These are phyloP conservation scores for Petunia axillaris DNA, from an alignment of 257 asterid species.

Conservation along the genomic window DNA sequence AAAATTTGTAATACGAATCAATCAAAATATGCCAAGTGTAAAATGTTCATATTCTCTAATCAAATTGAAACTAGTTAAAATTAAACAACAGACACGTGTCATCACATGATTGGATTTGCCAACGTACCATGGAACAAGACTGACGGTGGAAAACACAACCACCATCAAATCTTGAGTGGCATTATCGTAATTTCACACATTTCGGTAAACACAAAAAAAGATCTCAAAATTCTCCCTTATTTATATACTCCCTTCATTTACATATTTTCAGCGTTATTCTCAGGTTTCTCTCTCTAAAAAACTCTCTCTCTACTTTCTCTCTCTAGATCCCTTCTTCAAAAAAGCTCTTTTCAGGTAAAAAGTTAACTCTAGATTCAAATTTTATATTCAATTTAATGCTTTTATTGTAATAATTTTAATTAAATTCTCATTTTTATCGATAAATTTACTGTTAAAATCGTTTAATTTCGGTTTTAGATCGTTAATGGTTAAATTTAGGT, in stretches of 20 bases:
- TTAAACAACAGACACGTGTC: conserved; percentile 26
- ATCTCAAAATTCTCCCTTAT: conserved; percentile 17
- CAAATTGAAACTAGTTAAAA: neutral
- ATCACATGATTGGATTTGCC: conserved; percentile 16
- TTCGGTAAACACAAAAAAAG: conserved; percentile 31
- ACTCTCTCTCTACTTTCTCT: conserved; percentile 16
- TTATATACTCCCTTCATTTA: conserved; percentile 22
- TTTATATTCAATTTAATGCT: neutral
- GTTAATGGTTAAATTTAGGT: neutral
- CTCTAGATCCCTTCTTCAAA: conserved; percentile 26
- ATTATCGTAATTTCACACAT: conserved; percentile 8
- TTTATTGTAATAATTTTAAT: neutral
- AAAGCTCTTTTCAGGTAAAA: conserved; percentile 26
- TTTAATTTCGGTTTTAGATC: neutral
- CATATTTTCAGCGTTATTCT: conserved; percentile 39
- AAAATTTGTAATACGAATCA: neutral
- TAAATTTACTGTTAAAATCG: neutral
- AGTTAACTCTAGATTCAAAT: neutral
- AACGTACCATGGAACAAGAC: conserved; percentile 29
- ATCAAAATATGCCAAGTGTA: neutral
- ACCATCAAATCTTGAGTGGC: neutral
- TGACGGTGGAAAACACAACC: conserved; percentile 34
- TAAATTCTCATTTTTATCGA: neutral
- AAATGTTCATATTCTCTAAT: neutral
- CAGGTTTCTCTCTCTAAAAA: conserved; percentile 31